Evolutionary conservation across 139 green algal genomes (phyloP).

Genomic region (Tetradesmus obliquus): DNA sequence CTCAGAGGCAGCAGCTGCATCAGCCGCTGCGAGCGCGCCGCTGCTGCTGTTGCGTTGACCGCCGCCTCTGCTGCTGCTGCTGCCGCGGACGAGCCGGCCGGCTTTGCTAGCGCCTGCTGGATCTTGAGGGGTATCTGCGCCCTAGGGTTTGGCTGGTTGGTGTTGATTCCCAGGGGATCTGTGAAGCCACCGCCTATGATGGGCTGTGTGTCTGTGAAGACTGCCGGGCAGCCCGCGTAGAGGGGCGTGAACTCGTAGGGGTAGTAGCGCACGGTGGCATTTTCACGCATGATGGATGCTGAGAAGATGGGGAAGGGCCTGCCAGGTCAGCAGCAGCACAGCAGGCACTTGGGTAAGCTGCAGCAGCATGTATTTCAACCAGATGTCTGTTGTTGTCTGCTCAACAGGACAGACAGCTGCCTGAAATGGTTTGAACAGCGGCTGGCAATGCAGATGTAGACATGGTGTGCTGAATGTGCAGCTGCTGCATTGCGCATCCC

Average conservation of each 20-base stretch:
- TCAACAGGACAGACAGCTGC: not conserved
- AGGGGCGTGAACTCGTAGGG: slow-evolving; percentile 47
- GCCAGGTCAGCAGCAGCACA: not conserved
- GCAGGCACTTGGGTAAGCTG: not conserved
- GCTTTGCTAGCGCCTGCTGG: not conserved
- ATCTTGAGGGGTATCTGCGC: not conserved
- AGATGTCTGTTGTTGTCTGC: not conserved
- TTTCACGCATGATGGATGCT: slow-evolving; percentile 38
- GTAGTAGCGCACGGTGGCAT: slow-evolving; percentile 42
- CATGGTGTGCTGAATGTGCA: not conserved
- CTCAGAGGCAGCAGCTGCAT: not conserved
- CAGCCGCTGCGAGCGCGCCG: not conserved
- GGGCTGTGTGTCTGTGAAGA: not conserved
- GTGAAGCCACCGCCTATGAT: not conserved
- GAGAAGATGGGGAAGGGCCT: slow-evolving; percentile 53
- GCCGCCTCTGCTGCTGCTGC: not conserved
- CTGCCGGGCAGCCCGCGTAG: slow-evolving; percentile 13
- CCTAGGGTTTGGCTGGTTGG: not conserved
- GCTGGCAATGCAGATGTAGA: not conserved
- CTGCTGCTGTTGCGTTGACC: slow-evolving; percentile 4
- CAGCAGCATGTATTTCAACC: not conserved
- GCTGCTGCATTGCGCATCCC: not conserved
- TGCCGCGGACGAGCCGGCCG: not conserved
- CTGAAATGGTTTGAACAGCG: not conserved
- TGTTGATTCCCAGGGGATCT: not conserved